Conservation (phyloP, 2,329 filamentous ascomycete species). For the Penicillium sp. region DNA sequence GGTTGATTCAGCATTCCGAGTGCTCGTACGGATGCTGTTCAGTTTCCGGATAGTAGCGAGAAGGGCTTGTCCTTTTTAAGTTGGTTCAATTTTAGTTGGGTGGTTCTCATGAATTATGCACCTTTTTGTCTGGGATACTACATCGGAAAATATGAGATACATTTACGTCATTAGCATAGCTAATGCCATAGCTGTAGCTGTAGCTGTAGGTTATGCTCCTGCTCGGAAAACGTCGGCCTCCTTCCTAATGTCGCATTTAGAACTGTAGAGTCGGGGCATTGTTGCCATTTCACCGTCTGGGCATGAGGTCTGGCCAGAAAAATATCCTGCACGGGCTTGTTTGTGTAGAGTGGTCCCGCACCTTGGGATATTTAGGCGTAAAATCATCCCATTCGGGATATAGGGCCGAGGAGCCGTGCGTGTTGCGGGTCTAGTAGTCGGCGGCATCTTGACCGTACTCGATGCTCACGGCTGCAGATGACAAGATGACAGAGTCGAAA, state of each 20-base stretch:
- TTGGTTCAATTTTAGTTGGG: too few species aligned
- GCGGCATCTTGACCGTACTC: too few species aligned
- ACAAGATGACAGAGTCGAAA: neutral
- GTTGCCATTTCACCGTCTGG: neutral
- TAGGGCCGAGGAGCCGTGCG: neutral
- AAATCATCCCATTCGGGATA: neutral
- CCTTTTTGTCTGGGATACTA: neutral
- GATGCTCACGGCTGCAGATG: neutral
- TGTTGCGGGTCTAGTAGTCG: neutral
- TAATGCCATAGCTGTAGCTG: neutral
- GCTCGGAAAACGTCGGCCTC: neutral
- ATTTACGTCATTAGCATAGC: neutral
- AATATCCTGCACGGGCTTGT: neutral
- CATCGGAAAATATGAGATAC: neutral
- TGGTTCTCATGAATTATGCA: neutral
- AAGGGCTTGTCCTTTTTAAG: neutral
- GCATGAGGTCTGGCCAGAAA: neutral
- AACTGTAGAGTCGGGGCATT: neutral
- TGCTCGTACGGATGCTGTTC: neutral
- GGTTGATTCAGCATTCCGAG: neutral
- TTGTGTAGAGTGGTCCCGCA: neutral
- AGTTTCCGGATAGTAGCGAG: neutral
- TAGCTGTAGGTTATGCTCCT: neutral
- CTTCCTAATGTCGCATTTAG: neutral
- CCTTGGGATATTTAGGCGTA: neutral